Conservation (phyloP, 768 basidiomycete species). For the Candolleomyces eurysporus region DNA sequence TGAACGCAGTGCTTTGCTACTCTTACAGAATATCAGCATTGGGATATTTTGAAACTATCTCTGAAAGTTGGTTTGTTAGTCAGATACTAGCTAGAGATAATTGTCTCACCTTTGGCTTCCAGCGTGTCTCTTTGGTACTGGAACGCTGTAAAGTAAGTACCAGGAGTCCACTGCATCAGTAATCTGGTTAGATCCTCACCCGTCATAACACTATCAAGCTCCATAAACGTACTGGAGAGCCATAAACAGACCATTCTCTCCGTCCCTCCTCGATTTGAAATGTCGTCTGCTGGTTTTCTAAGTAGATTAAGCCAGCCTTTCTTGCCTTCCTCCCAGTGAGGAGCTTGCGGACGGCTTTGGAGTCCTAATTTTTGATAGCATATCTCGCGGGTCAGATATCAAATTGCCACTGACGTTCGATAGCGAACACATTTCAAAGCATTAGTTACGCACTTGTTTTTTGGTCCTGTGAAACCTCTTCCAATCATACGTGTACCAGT, state of each 20-base stretch:
- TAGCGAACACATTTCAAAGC: no score
- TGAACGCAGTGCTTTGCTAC: no score
- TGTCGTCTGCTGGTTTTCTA: constrained; percentile 46
- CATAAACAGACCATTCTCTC: constrained; percentile 59
- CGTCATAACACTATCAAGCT: no score
- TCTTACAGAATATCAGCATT: no score
- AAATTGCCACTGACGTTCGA: no score
- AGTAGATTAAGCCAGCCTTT: constrained; percentile 50
- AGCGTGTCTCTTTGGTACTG: no score
- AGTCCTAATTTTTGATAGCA: constrained; percentile 11
- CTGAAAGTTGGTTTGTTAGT: no score
- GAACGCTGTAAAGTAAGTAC: neutral
- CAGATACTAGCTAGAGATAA: no score
- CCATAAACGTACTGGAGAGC: constrained; percentile 53
- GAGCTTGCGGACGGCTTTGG: constrained; percentile 27
- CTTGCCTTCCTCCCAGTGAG: constrained; percentile 32
- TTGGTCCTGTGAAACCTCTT: constrained; percentile 21
- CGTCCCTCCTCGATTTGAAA: constrained; percentile 38
- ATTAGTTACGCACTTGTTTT: constrained; percentile 21
- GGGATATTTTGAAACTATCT: no score
- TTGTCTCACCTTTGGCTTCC: no score
- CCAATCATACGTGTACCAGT: constrained; percentile 38
- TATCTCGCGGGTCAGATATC: neutral
- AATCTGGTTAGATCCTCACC: no score
- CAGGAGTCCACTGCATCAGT: neutral